These are phyloP conservation scores for Polytrichum formosum DNA, from an alignment of 225 moss, liverwort and hornwort genomes.

Conservation along the genomic window DNA sequence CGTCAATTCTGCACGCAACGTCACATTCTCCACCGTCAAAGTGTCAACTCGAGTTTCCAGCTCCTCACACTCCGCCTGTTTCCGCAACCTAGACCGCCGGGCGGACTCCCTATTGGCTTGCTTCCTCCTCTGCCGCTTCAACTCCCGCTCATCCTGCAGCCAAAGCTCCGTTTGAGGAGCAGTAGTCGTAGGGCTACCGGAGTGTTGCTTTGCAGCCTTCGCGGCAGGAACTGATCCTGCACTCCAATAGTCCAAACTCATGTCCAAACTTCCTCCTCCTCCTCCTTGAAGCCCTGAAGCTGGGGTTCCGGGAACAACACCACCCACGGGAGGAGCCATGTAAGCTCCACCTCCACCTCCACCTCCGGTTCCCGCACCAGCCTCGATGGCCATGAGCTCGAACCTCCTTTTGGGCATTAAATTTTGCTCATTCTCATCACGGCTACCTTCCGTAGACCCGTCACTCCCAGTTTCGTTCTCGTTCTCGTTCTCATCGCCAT, in stretches of 20 bases:
- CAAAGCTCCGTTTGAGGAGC: constrained; percentile 53
- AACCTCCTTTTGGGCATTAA: constrained; percentile 49
- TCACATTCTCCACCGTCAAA: constrained; percentile 73
- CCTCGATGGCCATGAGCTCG: constrained; percentile 65
- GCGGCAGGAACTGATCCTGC: constrained; percentile 54
- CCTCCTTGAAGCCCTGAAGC: constrained; percentile 40
- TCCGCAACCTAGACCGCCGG: constrained; percentile 74
- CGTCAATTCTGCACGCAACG: constrained; percentile 61
- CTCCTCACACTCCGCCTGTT: constrained; percentile 93
- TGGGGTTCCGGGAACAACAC: constrained; percentile 16
- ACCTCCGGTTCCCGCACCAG: constrained; percentile 9
- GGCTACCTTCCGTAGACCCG: constrained; percentile 50
- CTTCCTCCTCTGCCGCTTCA: constrained; percentile 89
- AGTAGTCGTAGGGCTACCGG: constrained; percentile 51
- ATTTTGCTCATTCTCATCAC: constrained; percentile 58
- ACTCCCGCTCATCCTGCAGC: constrained; percentile 84
- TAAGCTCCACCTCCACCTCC: constrained; percentile 32
- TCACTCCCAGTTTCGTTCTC: constrained; percentile 39
- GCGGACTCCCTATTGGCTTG: constrained; percentile 95
- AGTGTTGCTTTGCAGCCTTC: constrained; percentile 51
- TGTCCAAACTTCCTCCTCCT: constrained; percentile 56
- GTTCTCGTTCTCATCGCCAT: constrained; percentile 41
- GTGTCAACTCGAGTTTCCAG: constrained; percentile 80
- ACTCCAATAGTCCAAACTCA: constrained; percentile 75
- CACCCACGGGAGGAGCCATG: constrained; percentile 42